These are phyloP conservation scores for Candida easanensis DNA, from an alignment of 805 yeast species.

Conservation along the genomic window DNA sequence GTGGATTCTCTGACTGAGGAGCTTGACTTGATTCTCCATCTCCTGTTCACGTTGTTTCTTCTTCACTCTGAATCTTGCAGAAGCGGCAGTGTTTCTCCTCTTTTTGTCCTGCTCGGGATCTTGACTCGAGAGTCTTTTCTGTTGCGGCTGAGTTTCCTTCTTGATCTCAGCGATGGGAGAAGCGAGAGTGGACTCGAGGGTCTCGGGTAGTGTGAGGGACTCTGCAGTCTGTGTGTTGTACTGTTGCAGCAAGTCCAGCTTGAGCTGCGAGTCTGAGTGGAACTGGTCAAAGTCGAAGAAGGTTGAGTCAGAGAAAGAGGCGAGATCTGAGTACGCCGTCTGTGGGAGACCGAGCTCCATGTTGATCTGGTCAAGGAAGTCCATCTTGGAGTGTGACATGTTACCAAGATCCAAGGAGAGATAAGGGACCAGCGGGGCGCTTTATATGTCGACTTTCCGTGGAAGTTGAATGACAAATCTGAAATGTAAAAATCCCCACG, in stretches of 20 bases:
- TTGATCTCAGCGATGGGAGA: neutral
- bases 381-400: slow-evolving; percentile 2
- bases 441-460: too few relatives aligned
- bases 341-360: too few relatives aligned
- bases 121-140: neutral
- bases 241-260: slow-evolving; percentile 11
- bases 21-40: slow-evolving; percentile 47
- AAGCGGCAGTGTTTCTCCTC: slow-evolving; percentile 60
- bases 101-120: slow-evolving; percentile 41
- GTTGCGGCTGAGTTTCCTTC: slow-evolving; percentile 1
- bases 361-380: slow-evolving; percentile 15
- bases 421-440: neutral
- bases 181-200: neutral
- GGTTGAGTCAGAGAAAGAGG: slow-evolving; percentile 20
- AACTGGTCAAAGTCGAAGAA: slow-evolving; percentile 27
- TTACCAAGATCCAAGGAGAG: neutral
- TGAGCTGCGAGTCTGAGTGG: slow-evolving; percentile 13
- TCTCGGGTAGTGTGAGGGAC: neutral
- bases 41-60: slow-evolving; percentile 58
- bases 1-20: slow-evolving; percentile 43
- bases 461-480: too few relatives aligned
- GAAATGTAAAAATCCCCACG: too few relatives aligned
- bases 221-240: slow-evolving; percentile 2
- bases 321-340: slow-evolving; percentile 19
- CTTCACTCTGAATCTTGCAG: slow-evolving; percentile 61